A percentile compares a stretch with the other conserved stretches of the same genome.
Evolutionary conservation across 352 stramenopile species (phyloP).

Genomic region (Globisporangium abappressorium): DNA sequence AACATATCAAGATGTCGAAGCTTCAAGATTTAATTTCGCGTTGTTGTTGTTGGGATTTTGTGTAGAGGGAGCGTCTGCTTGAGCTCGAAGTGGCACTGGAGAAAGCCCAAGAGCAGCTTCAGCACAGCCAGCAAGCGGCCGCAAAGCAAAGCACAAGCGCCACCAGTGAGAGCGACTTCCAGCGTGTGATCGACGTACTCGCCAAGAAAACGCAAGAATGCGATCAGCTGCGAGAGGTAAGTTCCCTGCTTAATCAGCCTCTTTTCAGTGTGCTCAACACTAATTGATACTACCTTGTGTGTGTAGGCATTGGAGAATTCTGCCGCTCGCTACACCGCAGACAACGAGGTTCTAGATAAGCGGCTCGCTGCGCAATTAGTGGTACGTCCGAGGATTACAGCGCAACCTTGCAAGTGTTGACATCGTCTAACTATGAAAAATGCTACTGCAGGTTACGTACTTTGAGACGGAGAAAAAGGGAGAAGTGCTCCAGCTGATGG

Average conservation of each 20-base stretch:
- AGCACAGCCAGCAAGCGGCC: conserved; percentile 15
- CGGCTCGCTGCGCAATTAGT: conserved; percentile 68
- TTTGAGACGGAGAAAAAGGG: conserved; percentile 66
- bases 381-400: conserved; percentile 21
- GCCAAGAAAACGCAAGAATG: conserved; percentile 65
- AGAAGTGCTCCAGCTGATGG: conserved; percentile 69
- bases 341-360: conserved; percentile 67
- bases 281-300: not conserved
- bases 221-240: conserved; percentile 66
- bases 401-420: not conserved
- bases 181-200: conserved; percentile 50
- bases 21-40: not conserved
- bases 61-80: conserved; percentile 41
- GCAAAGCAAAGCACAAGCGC: conserved; percentile 3
- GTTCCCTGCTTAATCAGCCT: not conserved
- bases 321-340: conserved; percentile 48
- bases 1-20: not conserved
- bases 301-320: conserved; percentile 55
- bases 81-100: conserved; percentile 47
- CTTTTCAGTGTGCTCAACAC: not conserved
- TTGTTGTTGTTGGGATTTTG: not conserved
- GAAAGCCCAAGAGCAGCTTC: conserved; percentile 19
- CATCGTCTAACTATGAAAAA: not conserved
- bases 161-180: conserved; percentile 37
- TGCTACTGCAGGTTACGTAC: conserved; percentile 49